These are phyloP conservation scores for Globisporangium acanthophoron DNA, from an alignment of 352 stramenopile genomes.

Conservation along the genomic window DNA sequence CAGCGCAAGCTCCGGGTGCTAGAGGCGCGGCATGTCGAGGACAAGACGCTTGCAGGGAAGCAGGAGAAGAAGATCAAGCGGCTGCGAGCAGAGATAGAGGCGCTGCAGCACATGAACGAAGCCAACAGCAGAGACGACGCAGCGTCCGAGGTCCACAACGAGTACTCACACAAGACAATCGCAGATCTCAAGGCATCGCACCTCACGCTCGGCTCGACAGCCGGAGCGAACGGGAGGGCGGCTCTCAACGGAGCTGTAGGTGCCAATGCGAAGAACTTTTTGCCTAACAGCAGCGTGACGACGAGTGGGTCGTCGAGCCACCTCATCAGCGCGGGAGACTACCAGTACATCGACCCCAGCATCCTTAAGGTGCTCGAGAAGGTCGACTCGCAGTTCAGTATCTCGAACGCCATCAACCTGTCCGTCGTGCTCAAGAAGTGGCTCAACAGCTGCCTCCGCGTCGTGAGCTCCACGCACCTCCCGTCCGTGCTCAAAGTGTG, in stretches of 20 bases:
- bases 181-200: slow-evolving; percentile 14
- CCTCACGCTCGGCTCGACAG: background rate
- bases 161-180: slow-evolving; percentile 9
- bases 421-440: slow-evolving; percentile 67
- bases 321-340: slow-evolving; percentile 35
- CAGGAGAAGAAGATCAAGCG: slow-evolving; percentile 71
- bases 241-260: background rate
- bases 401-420: slow-evolving; percentile 71
- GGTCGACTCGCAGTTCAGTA: slow-evolving; percentile 83
- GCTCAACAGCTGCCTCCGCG: slow-evolving; percentile 58
- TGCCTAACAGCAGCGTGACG: background rate
- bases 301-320: slow-evolving; percentile 17
- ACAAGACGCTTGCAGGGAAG: slow-evolving; percentile 45
- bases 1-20: slow-evolving; percentile 60
- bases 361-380: slow-evolving; percentile 80
- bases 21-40: slow-evolving; percentile 47
- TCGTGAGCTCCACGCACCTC: slow-evolving; percentile 48
- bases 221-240: background rate
- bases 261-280: background rate
- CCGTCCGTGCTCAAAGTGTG: slow-evolving; percentile 32
- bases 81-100: slow-evolving; percentile 62
- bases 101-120: slow-evolving; percentile 65
- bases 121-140: slow-evolving; percentile 28
- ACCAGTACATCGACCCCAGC: slow-evolving; percentile 73
- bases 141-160: slow-evolving; percentile 15